Base-by-base conservation (phyloP, 225 moss, liverwort and hornwort species). In the Takakia lepidozioides region DNA sequence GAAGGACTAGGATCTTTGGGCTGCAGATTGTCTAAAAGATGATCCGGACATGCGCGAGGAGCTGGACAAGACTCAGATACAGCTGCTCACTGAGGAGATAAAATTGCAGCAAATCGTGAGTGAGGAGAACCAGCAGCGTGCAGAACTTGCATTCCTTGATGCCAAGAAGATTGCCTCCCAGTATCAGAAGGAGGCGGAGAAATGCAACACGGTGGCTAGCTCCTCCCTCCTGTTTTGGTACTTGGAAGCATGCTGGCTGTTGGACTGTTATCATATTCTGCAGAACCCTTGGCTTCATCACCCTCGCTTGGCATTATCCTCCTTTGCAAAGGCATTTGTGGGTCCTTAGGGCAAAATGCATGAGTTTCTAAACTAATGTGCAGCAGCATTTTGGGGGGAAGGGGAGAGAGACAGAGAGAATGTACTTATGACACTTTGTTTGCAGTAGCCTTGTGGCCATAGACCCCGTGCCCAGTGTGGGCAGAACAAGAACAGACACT, bases 31-130 rank as follows among this genome's bases (percentile, higher is more conserved):
- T 54, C 56, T 75, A 36, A 78, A 66, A 36, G 61, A 78, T 29
- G 80, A 87, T 43, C 56, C 46, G 24, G 85, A 85, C 51, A 68
- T 76, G 85, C 73, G 72, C 57, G 81, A 83, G 48, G 83, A 87
- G 48, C 53, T 83, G 2, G 60, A 51, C 4, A 82, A 85, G 59
- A 66, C 44, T 10, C 69, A 73, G 43, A 78, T 69, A 13, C 67
- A 76, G 43, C 57, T 92, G 71, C 73, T 76, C 18, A 58, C 48
- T 52, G 98, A 99, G 53, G 91, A 87, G 20, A 57, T 81, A 41
- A 79, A 70, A 58, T 29, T 81, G 0, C 85, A 83, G 51, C 73
- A 83, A 51, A 55, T 55, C 38, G 91, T 74, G 14, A 84, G 82
- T 9, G 67, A 68, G 5, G 77, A 65, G 28, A 75, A 58, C 0